Evolutionary conservation across 441 rosid species (phyloP), one percentile per base, ranked within the genome.

Genomic region (Gossypium davidsonii): DNA sequence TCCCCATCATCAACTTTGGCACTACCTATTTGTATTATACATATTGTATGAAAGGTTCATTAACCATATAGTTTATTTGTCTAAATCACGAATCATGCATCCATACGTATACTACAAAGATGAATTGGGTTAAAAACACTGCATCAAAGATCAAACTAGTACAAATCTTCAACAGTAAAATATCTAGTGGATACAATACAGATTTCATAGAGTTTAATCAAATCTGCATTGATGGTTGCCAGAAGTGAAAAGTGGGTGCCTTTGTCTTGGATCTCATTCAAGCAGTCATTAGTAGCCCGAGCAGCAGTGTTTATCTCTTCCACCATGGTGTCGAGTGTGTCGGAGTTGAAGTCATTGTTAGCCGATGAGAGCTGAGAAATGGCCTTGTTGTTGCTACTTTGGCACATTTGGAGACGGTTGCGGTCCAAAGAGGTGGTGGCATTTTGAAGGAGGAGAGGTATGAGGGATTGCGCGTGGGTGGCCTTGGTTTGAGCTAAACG

Each of bases 401-500:
- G 4, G 55, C 79, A 79, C 20, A 7, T 21, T 37, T 21, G 57
- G 70, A 79, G 79, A 37, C 62, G 8, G 39, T 2, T 1, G 7
- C 0, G 64, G 25, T 62, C 70, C 3, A 3, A 58, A 52, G 23
- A 0, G 37, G 6, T 4, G 46, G 37, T 15, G 34, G 72, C n/a
- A 31, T 44, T 73, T 6, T 53, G 28, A 18, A 76, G 74, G 10
- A 76, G 71, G 37, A 14, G 4, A 17, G 64, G 17, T 65, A 71
- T 71, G 66, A 37, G 59, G 76, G 70, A 18, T 28, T 28, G 67
- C 14, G 74, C 59, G 62, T 5, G 7, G 49, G 44, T 17, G 77
- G 82, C 85, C 48, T 81, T 80, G 71, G 5, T 10, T 58, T 82
- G 78, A 1, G 85, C 84, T 7, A 77, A 20, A 1, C 83, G 77